Conservation (phyloP, 2,329 filamentous ascomycete genomes). For the Grosmannia huntii region DNA sequence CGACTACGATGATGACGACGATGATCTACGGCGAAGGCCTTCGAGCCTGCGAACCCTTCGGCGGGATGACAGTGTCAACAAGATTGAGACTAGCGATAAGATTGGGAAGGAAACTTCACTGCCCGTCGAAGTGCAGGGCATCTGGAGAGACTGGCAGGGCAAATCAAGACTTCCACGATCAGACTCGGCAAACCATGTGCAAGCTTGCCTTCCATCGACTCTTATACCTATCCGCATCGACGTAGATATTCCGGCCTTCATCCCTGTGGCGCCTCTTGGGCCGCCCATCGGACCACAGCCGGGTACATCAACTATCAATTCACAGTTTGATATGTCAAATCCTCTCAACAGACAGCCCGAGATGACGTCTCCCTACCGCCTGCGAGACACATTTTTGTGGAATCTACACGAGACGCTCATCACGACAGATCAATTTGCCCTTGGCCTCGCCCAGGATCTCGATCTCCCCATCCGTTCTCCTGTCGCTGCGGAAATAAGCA, state of each 20-base stretch:
- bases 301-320: constrained; percentile 44
- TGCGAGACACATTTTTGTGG: constrained; percentile 96
- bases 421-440: constrained; percentile 93
- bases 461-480: constrained; percentile 67
- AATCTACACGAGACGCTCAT: constrained; percentile 90
- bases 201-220: constrained; percentile 70
- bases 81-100: constrained; percentile 57
- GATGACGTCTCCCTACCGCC: constrained; percentile 66
- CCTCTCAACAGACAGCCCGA: constrained; percentile 73
- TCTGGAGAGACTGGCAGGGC: constrained; percentile 94
- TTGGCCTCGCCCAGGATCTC: constrained; percentile 77
- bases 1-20: constrained; percentile 60
- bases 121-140: constrained; percentile 76
- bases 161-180: constrained; percentile 46
- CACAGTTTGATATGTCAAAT: constrained; percentile 55
- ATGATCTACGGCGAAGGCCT: constrained; percentile 62
- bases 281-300: constrained; percentile 12
- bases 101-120: constrained; percentile 68
- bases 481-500: constrained; percentile 71
- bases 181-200: constrained; percentile 48
- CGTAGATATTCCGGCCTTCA: constrained; percentile 72
- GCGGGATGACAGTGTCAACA: constrained; percentile 55
- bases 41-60: constrained; percentile 75
- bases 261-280: constrained; percentile 32
- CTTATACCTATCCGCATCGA: constrained; percentile 95